Evolutionary conservation across 139 green algal genomes (phyloP).

Genomic region (Chlamydomonas sp.): DNA sequence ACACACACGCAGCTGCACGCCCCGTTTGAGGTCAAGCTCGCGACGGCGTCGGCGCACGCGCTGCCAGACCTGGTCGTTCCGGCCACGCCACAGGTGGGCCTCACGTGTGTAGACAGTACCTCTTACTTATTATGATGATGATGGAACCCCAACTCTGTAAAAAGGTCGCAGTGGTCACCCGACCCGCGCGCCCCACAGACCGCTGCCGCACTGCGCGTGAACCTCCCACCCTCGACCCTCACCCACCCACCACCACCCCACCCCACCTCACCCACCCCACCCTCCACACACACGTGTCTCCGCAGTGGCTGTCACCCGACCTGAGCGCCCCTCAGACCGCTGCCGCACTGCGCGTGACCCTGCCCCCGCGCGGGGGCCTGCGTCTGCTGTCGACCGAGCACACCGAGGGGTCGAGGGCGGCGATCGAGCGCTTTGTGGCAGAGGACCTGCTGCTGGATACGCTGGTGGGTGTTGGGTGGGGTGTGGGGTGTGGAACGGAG

Average conservation of each 20-base stretch:
- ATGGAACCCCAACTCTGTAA: not conserved
- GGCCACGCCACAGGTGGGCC: not conserved
- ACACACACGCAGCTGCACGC: conserved; percentile 16
- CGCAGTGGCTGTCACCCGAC: too few relatives aligned
- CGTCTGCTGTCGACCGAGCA: conserved; percentile 54
- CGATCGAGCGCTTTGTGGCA: conserved; percentile 65
- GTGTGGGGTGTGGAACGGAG: conserved; percentile 8
- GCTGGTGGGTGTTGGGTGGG: conserved; percentile 38
- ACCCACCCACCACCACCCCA: not conserved
- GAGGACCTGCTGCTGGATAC: conserved; percentile 81
- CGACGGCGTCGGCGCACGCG: not conserved
- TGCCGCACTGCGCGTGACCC: conserved; percentile 15
- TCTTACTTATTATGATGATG: not conserved
- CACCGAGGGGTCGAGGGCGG: conserved; percentile 38
- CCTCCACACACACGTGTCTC: too few relatives aligned
- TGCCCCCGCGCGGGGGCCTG: conserved; percentile 61
- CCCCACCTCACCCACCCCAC: too few relatives aligned
- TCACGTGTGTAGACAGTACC: not conserved
- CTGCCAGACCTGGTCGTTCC: not conserved
- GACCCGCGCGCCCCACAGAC: too few relatives aligned
- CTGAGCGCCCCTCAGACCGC: too few relatives aligned
- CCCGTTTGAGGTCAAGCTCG: conserved; percentile 23
- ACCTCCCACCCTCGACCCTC: not conserved
- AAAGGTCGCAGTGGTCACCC: not conserved
- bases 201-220: not conserved